These are phyloP conservation scores for cucumber (Cucumis sativus) DNA, from an alignment of 306 rosid genomes.

Conservation along the genomic window DNA sequence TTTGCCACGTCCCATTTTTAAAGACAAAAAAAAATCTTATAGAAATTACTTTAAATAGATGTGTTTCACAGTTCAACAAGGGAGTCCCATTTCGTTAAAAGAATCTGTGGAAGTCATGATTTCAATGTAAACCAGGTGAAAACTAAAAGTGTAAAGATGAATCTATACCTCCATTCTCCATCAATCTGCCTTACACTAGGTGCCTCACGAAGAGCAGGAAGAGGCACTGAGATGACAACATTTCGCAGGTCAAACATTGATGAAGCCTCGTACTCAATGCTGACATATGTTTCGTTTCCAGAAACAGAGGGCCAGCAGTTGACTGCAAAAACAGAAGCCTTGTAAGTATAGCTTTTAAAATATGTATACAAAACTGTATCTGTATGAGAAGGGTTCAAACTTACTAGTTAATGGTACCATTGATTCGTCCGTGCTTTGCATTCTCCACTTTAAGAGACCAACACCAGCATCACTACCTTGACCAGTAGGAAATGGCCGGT, in stretches of 20 bases:
- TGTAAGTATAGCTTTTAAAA: neutral
- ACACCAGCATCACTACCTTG: slow-evolving; percentile 84
- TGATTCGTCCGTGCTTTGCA: slow-evolving; percentile 89
- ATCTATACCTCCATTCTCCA: slow-evolving; percentile 86
- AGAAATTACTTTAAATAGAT: no score
- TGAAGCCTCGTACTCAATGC: slow-evolving; percentile 90
- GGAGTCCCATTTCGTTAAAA: neutral
- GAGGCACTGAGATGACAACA: slow-evolving; percentile 84
- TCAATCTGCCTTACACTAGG: slow-evolving; percentile 79
- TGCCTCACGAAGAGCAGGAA: slow-evolving; percentile 90
- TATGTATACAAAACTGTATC: neutral
- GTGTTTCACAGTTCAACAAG: neutral
- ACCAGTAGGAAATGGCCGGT: slow-evolving; percentile 88
- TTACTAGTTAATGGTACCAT: slow-evolving; percentile 87
- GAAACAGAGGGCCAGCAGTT: slow-evolving; percentile 98
- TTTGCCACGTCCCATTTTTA: neutral
- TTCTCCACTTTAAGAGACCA: slow-evolving; percentile 93
- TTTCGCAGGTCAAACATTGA: slow-evolving; percentile 79
- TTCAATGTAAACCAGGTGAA: neutral
- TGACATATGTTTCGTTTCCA: slow-evolving; percentile 92
- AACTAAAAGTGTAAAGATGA: neutral
- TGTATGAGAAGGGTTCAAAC: slow-evolving; percentile 16
- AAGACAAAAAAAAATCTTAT: neutral
- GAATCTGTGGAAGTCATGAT: neutral
- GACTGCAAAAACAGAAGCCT: slow-evolving; percentile 39